A percentile compares a stretch with the other conserved stretches of the same genome.
Evolutionary conservation across 371 early-diverging fungal species (phyloP).

Genomic region (Quaeritorhiza haematococci): DNA sequence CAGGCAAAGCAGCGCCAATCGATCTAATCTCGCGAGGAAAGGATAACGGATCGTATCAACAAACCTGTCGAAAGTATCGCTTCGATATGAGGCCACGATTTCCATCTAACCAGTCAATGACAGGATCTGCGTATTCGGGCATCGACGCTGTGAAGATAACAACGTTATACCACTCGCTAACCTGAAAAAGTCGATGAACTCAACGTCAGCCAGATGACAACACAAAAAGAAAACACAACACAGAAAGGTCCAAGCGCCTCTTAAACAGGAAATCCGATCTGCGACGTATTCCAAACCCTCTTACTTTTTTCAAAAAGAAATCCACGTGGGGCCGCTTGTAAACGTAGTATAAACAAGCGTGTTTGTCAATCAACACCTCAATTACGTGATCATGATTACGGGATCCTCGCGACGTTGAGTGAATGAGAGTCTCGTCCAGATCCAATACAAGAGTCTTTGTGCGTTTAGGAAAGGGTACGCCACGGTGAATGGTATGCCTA

Average conservation of each 20-base stretch:
- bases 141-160: constrained; percentile 97
- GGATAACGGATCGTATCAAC: neutral
- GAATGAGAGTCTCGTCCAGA: constrained; percentile 95
- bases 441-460: constrained; percentile 89
- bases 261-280: too few species aligned
- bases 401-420: constrained; percentile 73
- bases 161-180: constrained; percentile 93
- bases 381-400: constrained; percentile 67
- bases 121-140: constrained; percentile 96
- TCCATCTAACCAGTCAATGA: constrained; percentile 90
- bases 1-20: constrained; percentile 6
- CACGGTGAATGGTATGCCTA: too few species aligned
- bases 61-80: constrained; percentile 78
- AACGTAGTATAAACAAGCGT: constrained; percentile 87
- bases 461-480: too few species aligned
- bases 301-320: constrained; percentile 81
- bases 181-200: constrained; percentile 38
- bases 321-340: constrained; percentile 96
- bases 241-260: too few species aligned
- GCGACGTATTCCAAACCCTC: too few species aligned
- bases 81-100: constrained; percentile 66
- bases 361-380: constrained; percentile 87
- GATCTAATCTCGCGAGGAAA: neutral
- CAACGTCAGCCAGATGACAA: neutral
- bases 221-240: neutral